Base-by-base conservation (phyloP, 2,329 filamentous ascomycete genomes). In the Colletotrichum euphorbiae region DNA sequence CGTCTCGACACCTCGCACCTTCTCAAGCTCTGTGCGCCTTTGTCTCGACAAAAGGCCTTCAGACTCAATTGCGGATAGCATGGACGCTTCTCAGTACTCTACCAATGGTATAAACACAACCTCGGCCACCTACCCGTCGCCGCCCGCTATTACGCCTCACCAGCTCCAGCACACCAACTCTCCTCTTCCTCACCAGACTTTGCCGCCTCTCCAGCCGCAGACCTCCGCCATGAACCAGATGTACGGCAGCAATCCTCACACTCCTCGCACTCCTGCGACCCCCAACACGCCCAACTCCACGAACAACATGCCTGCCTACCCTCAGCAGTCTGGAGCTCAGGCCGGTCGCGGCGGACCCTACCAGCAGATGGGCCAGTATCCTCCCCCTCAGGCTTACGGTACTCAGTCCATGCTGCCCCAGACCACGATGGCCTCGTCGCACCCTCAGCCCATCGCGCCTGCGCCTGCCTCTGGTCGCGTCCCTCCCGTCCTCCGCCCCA, bases 361-460 rank as follows among this genome's bases (percentile, higher is more conserved):
- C 74, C 82, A 83, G 63, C 82, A 83, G 63, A 87, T 89, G 83
- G 82, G 83, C 71, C 85, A 83, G 75, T 87, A 87, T 71, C 85
- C 83, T 71, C 84, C 84, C 46, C 84, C 84, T 67, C 84, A 84
- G 76, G 82, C 78, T 9, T 90, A 90, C 75, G 82, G 83, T 42
- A 84, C 85, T 8, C 85, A 87, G 6, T 82, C 83, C 55, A 90
- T 92, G 85, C 85, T 92, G 81, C 86, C 90, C 52, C 89, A 91
- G 78, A 81, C 89, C 24, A 89, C 90, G 11, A 86, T 87, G 54
- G 84, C 90, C 50, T 85, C 90, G 73, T 88, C 89, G 61, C 91
- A 93, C 77, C 91, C 90, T 51, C 91, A 93, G 79, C 89, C 90
- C 38, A 92, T 93, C 75, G 91, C 91, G 48, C 91, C 91, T 15